A percentile compares a stretch with the other conserved stretches of the same genome.
These are phyloP conservation scores for Mrakia gelida DNA, from an alignment of 768 basidiomycete species.

Conservation along the genomic window DNA sequence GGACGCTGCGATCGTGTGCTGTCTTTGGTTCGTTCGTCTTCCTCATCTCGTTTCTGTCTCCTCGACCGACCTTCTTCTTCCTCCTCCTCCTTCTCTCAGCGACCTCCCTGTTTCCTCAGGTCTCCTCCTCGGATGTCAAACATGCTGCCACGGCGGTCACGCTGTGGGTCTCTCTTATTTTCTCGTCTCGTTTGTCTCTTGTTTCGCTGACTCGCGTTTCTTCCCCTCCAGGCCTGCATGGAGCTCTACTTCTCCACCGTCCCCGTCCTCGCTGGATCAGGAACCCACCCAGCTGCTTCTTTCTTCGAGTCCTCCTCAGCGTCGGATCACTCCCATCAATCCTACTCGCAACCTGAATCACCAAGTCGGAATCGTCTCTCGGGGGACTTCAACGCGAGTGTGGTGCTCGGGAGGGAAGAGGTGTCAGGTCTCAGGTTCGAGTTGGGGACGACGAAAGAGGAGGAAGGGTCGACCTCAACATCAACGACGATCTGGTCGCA, in stretches of 20 bases:
- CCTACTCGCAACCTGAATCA: not conserved
- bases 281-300: not conserved
- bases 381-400: not conserved
- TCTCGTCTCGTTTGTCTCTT: not conserved
- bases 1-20: constrained; percentile 18
- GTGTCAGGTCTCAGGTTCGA: not conserved
- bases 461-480: not conserved
- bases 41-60: not conserved
- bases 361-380: not conserved
- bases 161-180: not conserved
- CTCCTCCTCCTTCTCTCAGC: not conserved
- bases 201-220: not conserved
- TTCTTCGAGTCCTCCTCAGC: not conserved
- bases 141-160: constrained; percentile 29
- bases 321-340: not conserved
- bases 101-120: constrained; percentile 21
- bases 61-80: not conserved
- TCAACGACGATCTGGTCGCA: not conserved
- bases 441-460: not conserved
- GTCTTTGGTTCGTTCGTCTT: constrained; percentile 13
- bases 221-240: constrained; percentile 6
- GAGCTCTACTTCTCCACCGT: constrained; percentile 3
- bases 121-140: constrained; percentile 12
- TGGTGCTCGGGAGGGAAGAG: not conserved
- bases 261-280: not conserved